Percentiles rank a stretch among this genome's conserved stretches.
These are phyloP conservation scores for Trypanosoma caninum DNA, from an alignment of 208 protist genomes.

Conservation along the genomic window DNA sequence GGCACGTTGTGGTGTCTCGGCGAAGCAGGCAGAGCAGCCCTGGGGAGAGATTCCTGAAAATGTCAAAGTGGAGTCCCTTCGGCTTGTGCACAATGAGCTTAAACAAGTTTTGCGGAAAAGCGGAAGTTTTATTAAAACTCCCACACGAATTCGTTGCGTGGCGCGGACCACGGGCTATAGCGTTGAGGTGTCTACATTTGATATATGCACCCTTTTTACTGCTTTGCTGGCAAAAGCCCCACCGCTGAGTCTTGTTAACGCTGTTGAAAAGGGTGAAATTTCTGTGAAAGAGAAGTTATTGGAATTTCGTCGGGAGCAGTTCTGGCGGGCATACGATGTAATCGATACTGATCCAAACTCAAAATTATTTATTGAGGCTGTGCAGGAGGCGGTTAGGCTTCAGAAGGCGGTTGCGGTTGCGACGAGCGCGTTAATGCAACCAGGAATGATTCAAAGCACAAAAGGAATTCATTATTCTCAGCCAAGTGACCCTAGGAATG, in stretches of 20 bases:
- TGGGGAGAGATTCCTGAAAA: slow-evolving; percentile 75
- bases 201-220: slow-evolving; percentile 71
- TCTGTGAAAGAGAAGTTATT: slow-evolving; percentile 28
- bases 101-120: slow-evolving; percentile 36
- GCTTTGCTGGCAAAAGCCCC: slow-evolving; percentile 51
- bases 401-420: slow-evolving; percentile 62
- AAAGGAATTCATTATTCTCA: slow-evolving; percentile 72
- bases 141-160: slow-evolving; percentile 58
- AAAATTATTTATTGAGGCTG: slow-evolving; percentile 44
- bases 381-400: slow-evolving; percentile 58
- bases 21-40: slow-evolving; percentile 57
- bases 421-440: slow-evolving; percentile 79
- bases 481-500: slow-evolving; percentile 60
- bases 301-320: slow-evolving; percentile 66
- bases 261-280: slow-evolving; percentile 20
- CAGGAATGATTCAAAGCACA: slow-evolving; percentile 79
- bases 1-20: slow-evolving; percentile 77
- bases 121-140: slow-evolving; percentile 28
- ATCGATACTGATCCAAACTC: slow-evolving; percentile 81
- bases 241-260: slow-evolving; percentile 33
- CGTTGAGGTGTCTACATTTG: slow-evolving; percentile 77
- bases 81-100: slow-evolving; percentile 60
- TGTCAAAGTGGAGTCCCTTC: slow-evolving; percentile 39
- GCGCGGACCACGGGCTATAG: slow-evolving; percentile 67
- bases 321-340: slow-evolving; percentile 69